Conservation (phyloP, 2,329 filamentous ascomycete genomes). For the Trichoderma atrobrunneum region DNA sequence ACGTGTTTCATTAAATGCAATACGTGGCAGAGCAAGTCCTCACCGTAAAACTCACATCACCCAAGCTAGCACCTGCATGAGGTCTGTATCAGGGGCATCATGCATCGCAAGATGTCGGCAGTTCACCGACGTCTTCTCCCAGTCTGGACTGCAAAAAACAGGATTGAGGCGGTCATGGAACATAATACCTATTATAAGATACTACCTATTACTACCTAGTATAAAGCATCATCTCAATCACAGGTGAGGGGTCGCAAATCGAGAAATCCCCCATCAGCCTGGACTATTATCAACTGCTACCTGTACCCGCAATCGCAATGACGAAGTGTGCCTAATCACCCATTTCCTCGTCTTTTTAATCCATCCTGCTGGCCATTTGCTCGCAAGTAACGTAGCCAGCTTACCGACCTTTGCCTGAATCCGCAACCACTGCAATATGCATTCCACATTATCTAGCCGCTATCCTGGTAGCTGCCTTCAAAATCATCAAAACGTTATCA, state of each 20-base stretch:
- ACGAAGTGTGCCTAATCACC: neutral
- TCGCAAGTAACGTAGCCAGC: neutral
- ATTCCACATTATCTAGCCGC: slow-evolving; percentile 11
- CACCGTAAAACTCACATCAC: neutral
- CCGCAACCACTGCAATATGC: slow-evolving; percentile 4
- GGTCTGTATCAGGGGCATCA: neutral
- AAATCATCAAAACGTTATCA: slow-evolving; percentile 7
- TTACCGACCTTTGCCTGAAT: neutral
- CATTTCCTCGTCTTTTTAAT: neutral
- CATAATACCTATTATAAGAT: neutral
- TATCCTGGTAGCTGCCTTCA: neutral
- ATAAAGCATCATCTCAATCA: neutral
- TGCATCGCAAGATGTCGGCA: neutral
- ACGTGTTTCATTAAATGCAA: neutral
- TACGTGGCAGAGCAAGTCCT: neutral
- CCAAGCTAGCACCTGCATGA: neutral
- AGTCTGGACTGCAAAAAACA: neutral
- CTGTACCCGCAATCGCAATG: neutral
- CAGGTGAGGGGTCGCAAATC: neutral
- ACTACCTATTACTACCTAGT: neutral
- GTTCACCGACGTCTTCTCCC: neutral
- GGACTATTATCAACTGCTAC: neutral
- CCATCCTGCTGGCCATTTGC: neutral
- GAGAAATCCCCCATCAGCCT: neutral
- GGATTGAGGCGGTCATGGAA: neutral